These are phyloP conservation scores for Mycena metata DNA, from an alignment of 768 basidiomycete genomes.

Conservation along the genomic window DNA sequence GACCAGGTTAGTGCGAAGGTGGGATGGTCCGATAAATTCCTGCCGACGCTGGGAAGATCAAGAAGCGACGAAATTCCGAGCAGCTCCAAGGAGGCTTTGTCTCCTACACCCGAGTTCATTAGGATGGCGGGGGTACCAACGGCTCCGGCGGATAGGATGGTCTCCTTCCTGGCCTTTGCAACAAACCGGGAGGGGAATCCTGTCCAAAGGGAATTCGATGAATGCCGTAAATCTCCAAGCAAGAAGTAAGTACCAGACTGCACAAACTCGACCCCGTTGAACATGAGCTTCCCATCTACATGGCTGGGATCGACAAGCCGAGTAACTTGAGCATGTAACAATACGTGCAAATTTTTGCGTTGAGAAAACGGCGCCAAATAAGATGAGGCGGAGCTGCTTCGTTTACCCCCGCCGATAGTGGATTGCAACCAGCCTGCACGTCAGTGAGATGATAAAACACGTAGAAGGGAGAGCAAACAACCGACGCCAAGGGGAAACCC, in stretches of 20 bases:
- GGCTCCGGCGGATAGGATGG: not conserved
- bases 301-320: not conserved
- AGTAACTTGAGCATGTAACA: constrained; percentile 6
- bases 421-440: not conserved
- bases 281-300: not conserved
- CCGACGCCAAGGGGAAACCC: not conserved
- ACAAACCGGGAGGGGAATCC: not conserved
- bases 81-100: not conserved
- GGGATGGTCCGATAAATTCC: not conserved
- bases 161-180: not conserved
- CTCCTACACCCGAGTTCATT: not conserved
- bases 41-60: not conserved
- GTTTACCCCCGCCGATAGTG: not conserved
- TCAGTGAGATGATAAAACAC: not conserved
- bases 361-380: not conserved
- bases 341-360: not conserved
- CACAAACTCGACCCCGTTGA: not conserved
- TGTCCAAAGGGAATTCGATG: not conserved
- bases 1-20: not conserved
- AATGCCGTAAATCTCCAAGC: not conserved
- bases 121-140: not conserved
- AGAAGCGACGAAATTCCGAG: not conserved
- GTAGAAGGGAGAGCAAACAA: not conserved
- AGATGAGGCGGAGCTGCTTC: not conserved
- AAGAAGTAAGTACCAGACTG: not conserved